Conservation (phyloP, 2,329 filamentous ascomycete genomes). For the Fusarium newnesense region DNA sequence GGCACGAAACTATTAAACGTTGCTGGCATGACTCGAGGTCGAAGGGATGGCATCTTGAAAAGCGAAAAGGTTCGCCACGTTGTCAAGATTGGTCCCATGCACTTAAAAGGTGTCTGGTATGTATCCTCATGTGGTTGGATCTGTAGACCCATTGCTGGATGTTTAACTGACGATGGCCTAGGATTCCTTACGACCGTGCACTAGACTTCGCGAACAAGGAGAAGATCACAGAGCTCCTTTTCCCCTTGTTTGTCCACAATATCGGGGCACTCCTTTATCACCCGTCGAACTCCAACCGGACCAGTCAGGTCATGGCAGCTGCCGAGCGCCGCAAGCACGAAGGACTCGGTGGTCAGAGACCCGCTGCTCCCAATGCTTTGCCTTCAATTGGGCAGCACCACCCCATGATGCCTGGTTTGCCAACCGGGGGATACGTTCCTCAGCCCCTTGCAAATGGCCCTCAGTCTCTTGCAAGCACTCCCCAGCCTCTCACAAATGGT, state of each 20-base stretch:
- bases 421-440: constrained; percentile 15
- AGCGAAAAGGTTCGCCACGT: constrained; percentile 97
- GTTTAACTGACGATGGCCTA: constrained; percentile 53
- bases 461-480: constrained; percentile 30
- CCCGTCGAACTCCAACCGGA: constrained; percentile 85
- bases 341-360: constrained; percentile 66
- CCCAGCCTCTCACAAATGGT: constrained; percentile 23
- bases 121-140: constrained; percentile 48
- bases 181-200: constrained; percentile 98
- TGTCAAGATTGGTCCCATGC: constrained; percentile 99
- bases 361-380: constrained; percentile 63
- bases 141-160: constrained; percentile 15
- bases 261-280: constrained; percentile 95
- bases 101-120: constrained; percentile 96
- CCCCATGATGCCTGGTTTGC: constrained; percentile 26
- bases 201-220: constrained; percentile 99
- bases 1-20: constrained; percentile 97
- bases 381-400: constrained; percentile 75
- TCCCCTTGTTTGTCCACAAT: constrained; percentile 97
- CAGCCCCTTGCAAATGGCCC: constrained; percentile 17
- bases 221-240: constrained; percentile 95
- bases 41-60: constrained; percentile 95
- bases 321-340: constrained; percentile 81
- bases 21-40: constrained; percentile 95
- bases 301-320: constrained; percentile 87